These are phyloP conservation scores for Xylariaceae sp. DNA, from an alignment of 2,329 filamentous ascomycete species.

Conservation along the genomic window DNA sequence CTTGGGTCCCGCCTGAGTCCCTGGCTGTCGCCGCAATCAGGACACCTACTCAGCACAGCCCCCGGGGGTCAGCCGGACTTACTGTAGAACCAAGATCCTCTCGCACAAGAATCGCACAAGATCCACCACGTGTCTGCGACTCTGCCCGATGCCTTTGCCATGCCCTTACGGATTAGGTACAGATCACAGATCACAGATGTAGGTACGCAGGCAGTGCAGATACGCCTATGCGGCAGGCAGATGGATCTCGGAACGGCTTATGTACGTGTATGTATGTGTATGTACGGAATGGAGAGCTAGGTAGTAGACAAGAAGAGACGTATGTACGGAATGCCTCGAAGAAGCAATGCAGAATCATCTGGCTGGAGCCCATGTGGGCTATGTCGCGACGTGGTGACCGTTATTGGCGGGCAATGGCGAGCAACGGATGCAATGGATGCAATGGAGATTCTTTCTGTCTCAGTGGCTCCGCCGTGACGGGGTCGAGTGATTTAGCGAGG, in stretches of 20 bases:
- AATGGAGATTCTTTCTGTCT: not conserved
- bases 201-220: not conserved
- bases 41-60: not conserved
- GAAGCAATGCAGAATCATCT: not conserved
- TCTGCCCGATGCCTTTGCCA: not conserved
- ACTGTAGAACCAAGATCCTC: not conserved
- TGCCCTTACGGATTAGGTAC: not conserved
- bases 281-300: no score
- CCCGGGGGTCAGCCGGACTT: not conserved
- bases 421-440: no score
- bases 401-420: not conserved
- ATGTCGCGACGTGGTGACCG: not conserved
- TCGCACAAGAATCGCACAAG: not conserved
- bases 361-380: not conserved
- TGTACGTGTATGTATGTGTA: no score
- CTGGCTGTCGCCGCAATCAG: not conserved
- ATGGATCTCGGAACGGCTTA: no score
- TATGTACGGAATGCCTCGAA: not conserved
- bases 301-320: no score
- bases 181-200: not conserved
- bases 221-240: not conserved
- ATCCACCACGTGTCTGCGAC: not conserved
- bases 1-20: not conserved
- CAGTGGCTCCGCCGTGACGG: not conserved
- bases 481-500: not conserved